Percentiles rank a stretch among this genome's conserved stretches.
phyloP scores from a whole-genome alignment of 2,329 filamentous ascomycete species.

The Trichoderma koningii region DNA sequence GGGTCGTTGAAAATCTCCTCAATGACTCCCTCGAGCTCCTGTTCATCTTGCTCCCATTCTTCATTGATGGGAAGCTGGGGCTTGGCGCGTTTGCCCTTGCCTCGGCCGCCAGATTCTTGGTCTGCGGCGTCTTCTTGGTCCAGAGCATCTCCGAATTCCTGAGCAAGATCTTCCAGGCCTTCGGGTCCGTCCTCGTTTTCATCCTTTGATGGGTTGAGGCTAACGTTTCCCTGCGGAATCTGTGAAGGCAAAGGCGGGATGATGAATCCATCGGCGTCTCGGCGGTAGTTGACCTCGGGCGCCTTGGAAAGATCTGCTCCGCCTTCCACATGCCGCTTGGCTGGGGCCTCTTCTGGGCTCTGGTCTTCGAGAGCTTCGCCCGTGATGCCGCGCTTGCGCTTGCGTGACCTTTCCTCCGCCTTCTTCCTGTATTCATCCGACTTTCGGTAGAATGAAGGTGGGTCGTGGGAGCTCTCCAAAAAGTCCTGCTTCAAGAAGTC shows the following conservation, averaged over 20 bases:
- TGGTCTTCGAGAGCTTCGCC: slow-evolving; percentile 30
- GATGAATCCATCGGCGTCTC: slow-evolving; percentile 69
- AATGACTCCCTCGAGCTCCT: slow-evolving; percentile 69
- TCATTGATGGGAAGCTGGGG: slow-evolving; percentile 59
- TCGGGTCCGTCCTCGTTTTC: slow-evolving; percentile 33
- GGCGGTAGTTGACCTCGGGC: slow-evolving; percentile 45
- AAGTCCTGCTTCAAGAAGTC: slow-evolving; percentile 76
- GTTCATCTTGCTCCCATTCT: slow-evolving; percentile 65
- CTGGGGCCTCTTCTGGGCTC: neutral
- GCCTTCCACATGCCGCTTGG: slow-evolving; percentile 33
- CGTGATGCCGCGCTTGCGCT: slow-evolving; percentile 46
- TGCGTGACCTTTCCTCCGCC: slow-evolving; percentile 51
- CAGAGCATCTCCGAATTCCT: slow-evolving; percentile 48
- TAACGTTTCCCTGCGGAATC: slow-evolving; percentile 40
- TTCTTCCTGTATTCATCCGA: slow-evolving; percentile 60
- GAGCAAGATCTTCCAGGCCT: slow-evolving; percentile 46
- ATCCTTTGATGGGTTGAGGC: slow-evolving; percentile 29
- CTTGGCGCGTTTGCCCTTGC: slow-evolving; percentile 37
- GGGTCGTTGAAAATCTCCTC: slow-evolving; percentile 68
- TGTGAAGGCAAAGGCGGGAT: slow-evolving; percentile 57
- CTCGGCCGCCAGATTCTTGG: slow-evolving; percentile 25
- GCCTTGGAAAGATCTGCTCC: slow-evolving; percentile 42
- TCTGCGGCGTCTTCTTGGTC: slow-evolving; percentile 37
- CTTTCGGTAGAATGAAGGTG: slow-evolving; percentile 77
- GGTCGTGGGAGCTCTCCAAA: slow-evolving; percentile 73